Conservation (phyloP, 768 basidiomycete species). For the Russula vinacea region DNA sequence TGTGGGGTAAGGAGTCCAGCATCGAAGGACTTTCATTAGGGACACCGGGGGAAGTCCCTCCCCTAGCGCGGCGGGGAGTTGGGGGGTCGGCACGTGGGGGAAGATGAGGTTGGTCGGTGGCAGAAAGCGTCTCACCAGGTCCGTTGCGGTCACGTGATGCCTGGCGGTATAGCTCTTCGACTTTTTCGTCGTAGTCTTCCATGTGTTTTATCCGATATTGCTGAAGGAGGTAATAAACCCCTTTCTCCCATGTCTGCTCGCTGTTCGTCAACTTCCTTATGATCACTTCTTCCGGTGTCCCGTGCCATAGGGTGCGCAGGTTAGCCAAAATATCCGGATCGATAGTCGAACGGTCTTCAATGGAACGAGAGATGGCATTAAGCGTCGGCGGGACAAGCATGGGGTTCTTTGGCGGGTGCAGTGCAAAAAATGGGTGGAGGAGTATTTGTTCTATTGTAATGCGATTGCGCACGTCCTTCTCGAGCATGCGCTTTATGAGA, state of each 20-base stretch:
- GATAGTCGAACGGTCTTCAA: slow-evolving; percentile 60
- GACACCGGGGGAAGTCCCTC: slow-evolving; percentile 24
- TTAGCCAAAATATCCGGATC: slow-evolving; percentile 90
- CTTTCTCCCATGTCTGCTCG: slow-evolving; percentile 90
- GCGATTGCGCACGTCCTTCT: slow-evolving; percentile 65
- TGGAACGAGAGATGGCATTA: slow-evolving; percentile 64
- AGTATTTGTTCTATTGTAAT: slow-evolving; percentile 84
- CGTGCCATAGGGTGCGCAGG: slow-evolving; percentile 89
- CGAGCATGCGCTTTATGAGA: slow-evolving; percentile 77
- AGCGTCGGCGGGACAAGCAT: slow-evolving; percentile 54
- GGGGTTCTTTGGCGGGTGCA: slow-evolving; percentile 47
- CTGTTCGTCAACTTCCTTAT: slow-evolving; percentile 59
- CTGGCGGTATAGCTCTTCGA: slow-evolving; percentile 35
- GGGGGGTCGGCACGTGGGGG: slow-evolving; percentile 57
- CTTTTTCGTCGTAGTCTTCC: slow-evolving; percentile 62
- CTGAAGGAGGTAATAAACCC: slow-evolving; percentile 87
- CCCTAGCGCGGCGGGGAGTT: slow-evolving; percentile 56
- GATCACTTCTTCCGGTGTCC: slow-evolving; percentile 69
- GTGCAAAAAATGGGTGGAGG: slow-evolving; percentile 72
- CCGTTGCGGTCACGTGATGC: slow-evolving; percentile 40
- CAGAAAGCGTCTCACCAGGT: slow-evolving; percentile 34
- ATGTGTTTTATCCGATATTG: slow-evolving; percentile 75
- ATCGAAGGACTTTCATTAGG: slow-evolving; percentile 26
- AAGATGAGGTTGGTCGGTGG: slow-evolving; percentile 32
- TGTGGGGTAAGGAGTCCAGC: slow-evolving; percentile 24